Percentiles rank a stretch among this genome's conserved stretches.
phyloP scores from a whole-genome alignment of 2,329 filamentous ascomycete species.

The Trichoderma afroharzianum region DNA sequence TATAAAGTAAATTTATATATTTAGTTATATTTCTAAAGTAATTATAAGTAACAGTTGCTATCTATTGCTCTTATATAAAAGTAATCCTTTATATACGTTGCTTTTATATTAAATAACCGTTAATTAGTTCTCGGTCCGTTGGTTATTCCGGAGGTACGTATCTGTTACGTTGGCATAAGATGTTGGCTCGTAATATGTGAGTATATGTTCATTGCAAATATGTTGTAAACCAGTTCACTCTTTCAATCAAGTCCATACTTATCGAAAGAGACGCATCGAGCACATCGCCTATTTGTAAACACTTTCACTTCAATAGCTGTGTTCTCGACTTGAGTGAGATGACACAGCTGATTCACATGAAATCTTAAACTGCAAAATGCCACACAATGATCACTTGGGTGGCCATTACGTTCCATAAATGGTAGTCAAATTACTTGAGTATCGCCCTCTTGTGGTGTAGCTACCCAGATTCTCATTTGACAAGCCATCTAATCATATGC shows the following conservation, averaged over 20 bases:
- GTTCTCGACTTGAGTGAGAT: too few species aligned
- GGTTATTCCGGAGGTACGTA: too few species aligned
- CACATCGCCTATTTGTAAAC: rapidly evolving
- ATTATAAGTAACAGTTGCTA: too few species aligned
- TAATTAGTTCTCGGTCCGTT: too few species aligned
- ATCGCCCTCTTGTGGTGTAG: not conserved
- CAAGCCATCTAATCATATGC: rapidly evolving
- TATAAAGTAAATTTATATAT: too few species aligned
- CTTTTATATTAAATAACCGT: too few species aligned
- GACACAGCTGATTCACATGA: not conserved
- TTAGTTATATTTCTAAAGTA: too few species aligned
- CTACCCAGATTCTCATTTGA: not conserved
- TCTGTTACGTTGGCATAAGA: too few species aligned
- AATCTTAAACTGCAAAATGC: too few species aligned
- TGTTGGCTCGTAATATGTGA: too few species aligned
- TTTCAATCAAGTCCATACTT: not conserved
- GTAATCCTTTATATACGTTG: too few species aligned
- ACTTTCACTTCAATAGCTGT: not conserved
- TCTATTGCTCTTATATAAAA: too few species aligned
- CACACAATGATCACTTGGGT: not conserved
- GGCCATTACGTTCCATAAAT: not conserved
- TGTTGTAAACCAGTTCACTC: not conserved
- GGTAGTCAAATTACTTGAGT: not conserved
- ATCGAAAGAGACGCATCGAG: not conserved
- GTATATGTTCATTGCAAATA: not conserved